Base-by-base conservation (phyloP, 2,329 filamentous ascomycete species). In the Neopestalotiopsis sp. region DNA sequence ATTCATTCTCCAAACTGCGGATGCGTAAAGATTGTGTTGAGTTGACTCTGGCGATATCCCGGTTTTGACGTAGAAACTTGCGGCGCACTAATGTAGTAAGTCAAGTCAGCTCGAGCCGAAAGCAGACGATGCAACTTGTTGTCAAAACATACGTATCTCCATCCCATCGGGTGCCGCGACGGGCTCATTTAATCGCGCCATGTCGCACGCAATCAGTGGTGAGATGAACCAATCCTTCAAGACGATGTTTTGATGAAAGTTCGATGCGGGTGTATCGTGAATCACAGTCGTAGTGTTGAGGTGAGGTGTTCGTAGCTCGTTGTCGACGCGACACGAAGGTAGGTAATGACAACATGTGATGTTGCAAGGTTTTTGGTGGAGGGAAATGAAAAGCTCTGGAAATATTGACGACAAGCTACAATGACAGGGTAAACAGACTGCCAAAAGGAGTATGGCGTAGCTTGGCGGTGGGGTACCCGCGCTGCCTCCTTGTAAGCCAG, bases 131-230 rank as follows among this genome's bases (percentile, higher is more conserved):
- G 4, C 57, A 28, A 24, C 30, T 30, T 30, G 65, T 67, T 58
- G 28, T 42, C 13, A 14, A 28, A 71, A 87, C 91, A 80, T 85
- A 94, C 92, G 84, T 77, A 87, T 90, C 78, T 95, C 92, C 73
- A 94, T 81, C 77, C 85, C 90, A 81, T 94, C 92, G 78, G 85
- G 86, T 76, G 91, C 87, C 82, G 86, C 83, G 72, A 89, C 86
- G 77, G 88, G 88, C 85, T 94, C 92, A 83, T 95, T 95, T 74
- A 95, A 86, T 83, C 92, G 89, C 82, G 93, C 93, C 93, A 95
- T 95, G 75, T 81, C 79, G 84, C 30, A 24, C 13, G 13, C 30
- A 32, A 17, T 52, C 45, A 7, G 45, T 52, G n/a, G 57, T 24
- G 30, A 59, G 57, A 13, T 17, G 24, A 59, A 30, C 17, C 24